Conservation (phyloP, 495 filamentous ascomycete species). For the Podospora fimiseda region DNA sequence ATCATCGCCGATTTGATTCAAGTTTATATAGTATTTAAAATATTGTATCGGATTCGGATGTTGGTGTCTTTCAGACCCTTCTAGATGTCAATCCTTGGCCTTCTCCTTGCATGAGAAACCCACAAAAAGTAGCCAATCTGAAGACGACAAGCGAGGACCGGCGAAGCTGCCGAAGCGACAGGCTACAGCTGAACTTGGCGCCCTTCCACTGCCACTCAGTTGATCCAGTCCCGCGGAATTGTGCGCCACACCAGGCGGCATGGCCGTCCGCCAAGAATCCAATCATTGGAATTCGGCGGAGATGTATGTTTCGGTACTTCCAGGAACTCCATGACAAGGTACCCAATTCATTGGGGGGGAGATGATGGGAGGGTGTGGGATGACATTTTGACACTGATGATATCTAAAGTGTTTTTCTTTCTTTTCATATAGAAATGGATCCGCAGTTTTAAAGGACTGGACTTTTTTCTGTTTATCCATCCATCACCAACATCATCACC, state of each 20-base stretch:
- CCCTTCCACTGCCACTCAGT: background rate
- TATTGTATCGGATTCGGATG: background rate
- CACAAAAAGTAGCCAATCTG: background rate
- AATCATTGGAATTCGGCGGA: background rate
- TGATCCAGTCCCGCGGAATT: constrained; percentile 2
- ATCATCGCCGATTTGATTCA: background rate
- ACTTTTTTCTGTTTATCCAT: too few relatives aligned
- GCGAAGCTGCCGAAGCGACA: background rate
- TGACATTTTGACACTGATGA: background rate
- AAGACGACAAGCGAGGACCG: background rate
- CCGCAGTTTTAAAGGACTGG: too few relatives aligned
- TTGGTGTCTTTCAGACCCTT: background rate
- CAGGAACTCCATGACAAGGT: background rate
- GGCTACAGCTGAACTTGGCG: constrained; percentile 4
- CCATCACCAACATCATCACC: background rate
- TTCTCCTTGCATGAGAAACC: background rate
- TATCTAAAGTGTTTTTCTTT: too few relatives aligned
- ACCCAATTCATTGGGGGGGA: too few relatives aligned
- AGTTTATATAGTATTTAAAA: background rate
- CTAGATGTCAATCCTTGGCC: background rate
- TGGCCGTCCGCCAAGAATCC: constrained; percentile 1
- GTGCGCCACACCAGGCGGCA: background rate
- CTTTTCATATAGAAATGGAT: too few relatives aligned
- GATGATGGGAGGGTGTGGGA: background rate
- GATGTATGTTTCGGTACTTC: constrained; percentile 1